phyloP scores from a whole-genome alignment of 2,329 filamentous ascomycete species.

The Penicillium palitans region DNA sequence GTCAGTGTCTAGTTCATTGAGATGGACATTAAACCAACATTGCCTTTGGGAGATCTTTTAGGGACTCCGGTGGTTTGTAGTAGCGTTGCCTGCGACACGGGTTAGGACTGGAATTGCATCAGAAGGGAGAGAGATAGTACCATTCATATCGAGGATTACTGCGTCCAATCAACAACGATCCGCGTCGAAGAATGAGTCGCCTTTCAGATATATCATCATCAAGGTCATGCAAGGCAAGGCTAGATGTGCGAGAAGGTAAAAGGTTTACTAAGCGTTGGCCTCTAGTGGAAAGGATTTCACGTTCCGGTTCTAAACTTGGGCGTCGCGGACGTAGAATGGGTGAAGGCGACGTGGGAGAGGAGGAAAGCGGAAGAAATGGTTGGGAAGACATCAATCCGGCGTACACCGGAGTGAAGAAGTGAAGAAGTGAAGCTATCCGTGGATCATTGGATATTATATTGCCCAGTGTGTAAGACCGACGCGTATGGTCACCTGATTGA shows the following conservation, averaged over 20 bases:
- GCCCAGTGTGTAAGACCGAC: neutral
- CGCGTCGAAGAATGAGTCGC: conserved; percentile 15
- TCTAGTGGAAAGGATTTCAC: conserved; percentile 40
- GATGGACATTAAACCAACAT: conserved; percentile 51
- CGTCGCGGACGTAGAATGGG: conserved; percentile 24
- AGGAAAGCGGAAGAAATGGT: conserved; percentile 19
- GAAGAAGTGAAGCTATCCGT: neutral
- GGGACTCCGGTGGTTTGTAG: conserved; percentile 76
- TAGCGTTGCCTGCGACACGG: conserved; percentile 62
- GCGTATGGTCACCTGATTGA: neutral
- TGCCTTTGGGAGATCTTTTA: conserved; percentile 69
- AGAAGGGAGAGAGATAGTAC: conserved; percentile 37
- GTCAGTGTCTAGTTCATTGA: neutral
- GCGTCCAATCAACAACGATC: conserved; percentile 69
- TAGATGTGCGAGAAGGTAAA: conserved; percentile 32
- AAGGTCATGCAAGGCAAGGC: conserved; percentile 18
- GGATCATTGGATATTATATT: neutral
- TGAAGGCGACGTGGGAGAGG: conserved; percentile 13
- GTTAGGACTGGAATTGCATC: neutral
- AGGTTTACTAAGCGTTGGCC: conserved; percentile 40
- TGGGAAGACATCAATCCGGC: conserved; percentile 15
- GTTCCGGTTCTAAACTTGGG: conserved; percentile 37
- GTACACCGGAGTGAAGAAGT: too few relatives aligned
- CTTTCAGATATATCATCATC: conserved; percentile 13
- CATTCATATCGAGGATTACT: conserved; percentile 83